Base-by-base conservation (phyloP, 1,139 yeast species). In the Pichia sp. region DNA sequence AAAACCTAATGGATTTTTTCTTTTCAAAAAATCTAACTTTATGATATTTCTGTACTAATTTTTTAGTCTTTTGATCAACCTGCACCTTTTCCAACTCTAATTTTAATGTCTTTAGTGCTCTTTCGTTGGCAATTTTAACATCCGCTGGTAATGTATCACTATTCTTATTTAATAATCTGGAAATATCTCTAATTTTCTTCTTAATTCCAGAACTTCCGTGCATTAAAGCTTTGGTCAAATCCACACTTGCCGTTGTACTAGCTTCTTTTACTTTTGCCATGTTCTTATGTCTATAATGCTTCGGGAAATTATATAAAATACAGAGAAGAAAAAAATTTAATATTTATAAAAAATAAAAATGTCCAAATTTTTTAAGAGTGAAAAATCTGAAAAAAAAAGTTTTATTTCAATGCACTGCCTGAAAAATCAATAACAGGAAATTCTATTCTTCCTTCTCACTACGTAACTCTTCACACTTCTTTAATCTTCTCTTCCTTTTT, bases 21-120 rank as follows among this genome's bases (percentile, higher is more conserved):
- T 79, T 79, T 68, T 93, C 99, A 58, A 93, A 88, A 65, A 95
- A 93, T 59, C 95, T 77, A 47, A 93, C 93, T 95, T 90, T 91
- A 65, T 89, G 97, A 67, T 95, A 93, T 69, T 84, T 87, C 60
- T 83, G 79, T n/a, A 89, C 81, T 46, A 77, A 71, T 53, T 80
- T 78, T 60, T 78, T 80, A 9, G 83, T 80, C 59, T 76, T 77
- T 48, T 76, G 73, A 43, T 74, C 73, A 34, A 69, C 58, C 57
- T 79, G 77, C 13, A 81, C 80, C 48, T 76, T 76, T 52, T 74
- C 77, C 49, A 90, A 73, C 64, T 91, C 96, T 4, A 77, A 71
- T 54, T 79, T 76, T 53, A 90, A 71, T 0, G 95, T 91, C 53
- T 80, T 81, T 54, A 93, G 71, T 2, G 95, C 91, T 70, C 98